A percentile compares a stretch with the other conserved stretches of the same genome.
phyloP scores from a whole-genome alignment of 352 stramenopile genomes.

The Phytophthora kernoviae region DNA sequence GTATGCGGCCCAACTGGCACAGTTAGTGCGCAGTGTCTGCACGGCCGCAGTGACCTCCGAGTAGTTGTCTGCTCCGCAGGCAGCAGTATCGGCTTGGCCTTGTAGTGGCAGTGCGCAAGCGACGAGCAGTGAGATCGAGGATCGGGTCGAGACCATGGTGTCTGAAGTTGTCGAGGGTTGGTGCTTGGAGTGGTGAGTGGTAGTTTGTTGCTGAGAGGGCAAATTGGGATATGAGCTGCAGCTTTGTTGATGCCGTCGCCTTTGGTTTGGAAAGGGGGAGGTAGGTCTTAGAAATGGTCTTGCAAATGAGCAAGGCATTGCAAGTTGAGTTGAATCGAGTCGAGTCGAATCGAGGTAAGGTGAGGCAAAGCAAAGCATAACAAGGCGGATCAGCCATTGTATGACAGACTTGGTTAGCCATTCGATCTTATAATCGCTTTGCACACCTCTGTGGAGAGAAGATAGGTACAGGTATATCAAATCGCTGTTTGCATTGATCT shows the following conservation, averaged over 20 bases:
- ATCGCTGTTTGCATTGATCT: background rate
- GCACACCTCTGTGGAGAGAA: too few species aligned
- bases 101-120: background rate
- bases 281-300: too few species aligned
- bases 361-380: too few species aligned
- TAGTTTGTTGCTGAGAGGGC: slow-evolving; percentile 6
- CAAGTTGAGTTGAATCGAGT: too few species aligned
- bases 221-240: slow-evolving; percentile 8
- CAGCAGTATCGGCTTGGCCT: background rate
- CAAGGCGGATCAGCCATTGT: too few species aligned
- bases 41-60: background rate
- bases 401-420: too few species aligned
- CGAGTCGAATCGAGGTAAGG: too few species aligned
- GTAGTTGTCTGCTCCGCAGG: slow-evolving; percentile 2
- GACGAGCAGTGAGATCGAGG: background rate
- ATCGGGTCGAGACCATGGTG: slow-evolving; percentile 11
- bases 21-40: slow-evolving; percentile 13
- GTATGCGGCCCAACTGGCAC: slow-evolving; percentile 13
- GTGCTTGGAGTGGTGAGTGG: background rate
- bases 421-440: too few species aligned
- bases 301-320: background rate
- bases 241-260: background rate
- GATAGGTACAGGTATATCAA: background rate
- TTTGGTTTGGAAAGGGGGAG: too few species aligned
- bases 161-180: too few species aligned